Conservation (phyloP, 2,329 filamentous ascomycete species). For the Magnaporthales sp. region DNA sequence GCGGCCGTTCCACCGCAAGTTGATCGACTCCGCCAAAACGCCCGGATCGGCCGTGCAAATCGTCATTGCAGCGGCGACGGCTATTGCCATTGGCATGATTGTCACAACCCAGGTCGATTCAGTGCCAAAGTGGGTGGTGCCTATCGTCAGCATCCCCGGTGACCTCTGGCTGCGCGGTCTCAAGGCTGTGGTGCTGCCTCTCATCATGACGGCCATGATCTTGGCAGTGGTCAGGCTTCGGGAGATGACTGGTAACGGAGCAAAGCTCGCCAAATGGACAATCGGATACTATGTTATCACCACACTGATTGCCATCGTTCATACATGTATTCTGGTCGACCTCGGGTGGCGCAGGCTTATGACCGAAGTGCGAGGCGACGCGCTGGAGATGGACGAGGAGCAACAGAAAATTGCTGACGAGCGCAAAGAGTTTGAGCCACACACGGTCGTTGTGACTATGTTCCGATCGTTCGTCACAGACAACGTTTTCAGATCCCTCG, state of each 20-base stretch:
- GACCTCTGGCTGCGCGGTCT: constrained; percentile 40
- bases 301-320: constrained; percentile 37
- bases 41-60: constrained; percentile 27
- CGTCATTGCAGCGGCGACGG: constrained; percentile 36
- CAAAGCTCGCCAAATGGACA: constrained; percentile 36
- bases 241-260: constrained; percentile 31
- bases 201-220: constrained; percentile 44
- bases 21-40: constrained; percentile 1
- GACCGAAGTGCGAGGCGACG: constrained; percentile 22
- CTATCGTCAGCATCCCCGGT: constrained; percentile 38
- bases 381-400: constrained; percentile 21
- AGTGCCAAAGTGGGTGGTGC: constrained; percentile 31
- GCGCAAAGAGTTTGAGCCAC: constrained; percentile 22
- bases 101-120: constrained; percentile 31
- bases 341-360: constrained; percentile 40
- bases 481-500: constrained; percentile 38
- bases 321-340: constrained; percentile 35
- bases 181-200: constrained; percentile 38
- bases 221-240: constrained; percentile 39
- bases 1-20: background rate
- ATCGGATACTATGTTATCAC: constrained; percentile 41
- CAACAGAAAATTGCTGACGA: constrained; percentile 24
- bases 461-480: constrained; percentile 38
- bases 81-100: constrained; percentile 38
- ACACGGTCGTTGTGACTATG: constrained; percentile 36